These are phyloP conservation scores for Mycoemilia scoparia DNA, from an alignment of 192 early-diverging fungal genomes.

Conservation along the genomic window DNA sequence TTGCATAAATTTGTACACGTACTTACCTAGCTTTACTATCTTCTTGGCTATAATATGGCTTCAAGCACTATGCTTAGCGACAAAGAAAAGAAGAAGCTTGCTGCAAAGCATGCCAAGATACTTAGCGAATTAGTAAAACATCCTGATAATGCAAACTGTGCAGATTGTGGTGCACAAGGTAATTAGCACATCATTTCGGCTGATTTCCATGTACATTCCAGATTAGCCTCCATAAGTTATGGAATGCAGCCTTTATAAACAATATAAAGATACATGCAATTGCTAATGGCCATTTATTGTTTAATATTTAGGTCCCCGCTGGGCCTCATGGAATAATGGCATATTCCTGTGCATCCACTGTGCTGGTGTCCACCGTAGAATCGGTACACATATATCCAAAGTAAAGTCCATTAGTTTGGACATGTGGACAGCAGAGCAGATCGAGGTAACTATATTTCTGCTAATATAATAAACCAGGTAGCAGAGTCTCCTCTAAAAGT, in stretches of 20 bases:
- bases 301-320: constrained; percentile 47
- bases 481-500: no score
- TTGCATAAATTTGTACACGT: no score
- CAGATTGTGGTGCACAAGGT: constrained; percentile 59
- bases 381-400: constrained; percentile 80
- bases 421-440: constrained; percentile 69
- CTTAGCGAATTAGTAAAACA: constrained; percentile 47
- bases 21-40: no score
- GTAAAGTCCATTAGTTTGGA: constrained; percentile 84
- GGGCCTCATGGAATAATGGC: constrained; percentile 80
- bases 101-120: constrained; percentile 49
- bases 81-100: constrained; percentile 40
- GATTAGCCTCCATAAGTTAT: no score
- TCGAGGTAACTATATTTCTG: no score
- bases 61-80: constrained; percentile 22
- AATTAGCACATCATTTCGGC: no score
- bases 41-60: no score
- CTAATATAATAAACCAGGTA: neutral
- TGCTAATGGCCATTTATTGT: neutral
- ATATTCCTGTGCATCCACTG: constrained; percentile 91
- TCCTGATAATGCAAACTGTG: constrained; percentile 50
- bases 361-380: constrained; percentile 55
- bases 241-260: no score
- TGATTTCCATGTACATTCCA: neutral
- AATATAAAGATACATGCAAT: no score